A percentile compares a stretch with the other conserved stretches of the same genome.
Evolutionary conservation across 2,329 filamentous ascomycete genomes (phyloP).

Genomic region (Corinectria fuckeliana): DNA sequence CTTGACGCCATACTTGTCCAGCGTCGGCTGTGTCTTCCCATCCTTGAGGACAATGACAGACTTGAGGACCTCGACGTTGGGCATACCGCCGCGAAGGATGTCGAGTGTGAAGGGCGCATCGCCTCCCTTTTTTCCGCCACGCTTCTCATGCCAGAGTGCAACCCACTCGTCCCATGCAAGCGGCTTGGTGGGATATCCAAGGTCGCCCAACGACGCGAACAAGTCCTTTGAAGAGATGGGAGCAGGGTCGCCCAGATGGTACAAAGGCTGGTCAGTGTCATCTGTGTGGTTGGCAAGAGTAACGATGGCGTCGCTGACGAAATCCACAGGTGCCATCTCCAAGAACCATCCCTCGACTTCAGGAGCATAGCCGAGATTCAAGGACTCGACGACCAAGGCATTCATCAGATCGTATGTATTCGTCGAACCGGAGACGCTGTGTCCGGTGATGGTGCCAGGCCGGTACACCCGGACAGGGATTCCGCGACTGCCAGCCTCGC

Average conservation of each 20-base stretch:
- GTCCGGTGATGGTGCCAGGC: slow-evolving; percentile 79
- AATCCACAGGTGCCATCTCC: slow-evolving; percentile 87
- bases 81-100: slow-evolving; percentile 82
- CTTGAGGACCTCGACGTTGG: slow-evolving; percentile 72
- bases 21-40: slow-evolving; percentile 67
- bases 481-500: slow-evolving; percentile 71
- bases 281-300: slow-evolving; percentile 70
- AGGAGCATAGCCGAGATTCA: slow-evolving; percentile 73
- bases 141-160: slow-evolving; percentile 72
- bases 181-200: slow-evolving; percentile 74
- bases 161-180: slow-evolving; percentile 79
- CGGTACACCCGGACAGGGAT: slow-evolving; percentile 75
- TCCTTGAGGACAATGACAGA: slow-evolving; percentile 78
- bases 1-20: slow-evolving; percentile 58
- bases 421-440: slow-evolving; percentile 75
- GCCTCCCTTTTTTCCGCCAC: slow-evolving; percentile 67
- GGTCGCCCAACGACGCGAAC: slow-evolving; percentile 67
- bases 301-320: slow-evolving; percentile 76
- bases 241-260: slow-evolving; percentile 76
- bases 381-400: slow-evolving; percentile 77
- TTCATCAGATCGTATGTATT: slow-evolving; percentile 82
- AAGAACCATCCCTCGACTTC: slow-evolving; percentile 77
- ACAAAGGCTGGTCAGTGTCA: slow-evolving; percentile 67
- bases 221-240: slow-evolving; percentile 71
- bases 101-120: slow-evolving; percentile 79